Evolutionary conservation across 768 basidiomycete species (phyloP).

Genomic region (Exidia glandulosa): DNA sequence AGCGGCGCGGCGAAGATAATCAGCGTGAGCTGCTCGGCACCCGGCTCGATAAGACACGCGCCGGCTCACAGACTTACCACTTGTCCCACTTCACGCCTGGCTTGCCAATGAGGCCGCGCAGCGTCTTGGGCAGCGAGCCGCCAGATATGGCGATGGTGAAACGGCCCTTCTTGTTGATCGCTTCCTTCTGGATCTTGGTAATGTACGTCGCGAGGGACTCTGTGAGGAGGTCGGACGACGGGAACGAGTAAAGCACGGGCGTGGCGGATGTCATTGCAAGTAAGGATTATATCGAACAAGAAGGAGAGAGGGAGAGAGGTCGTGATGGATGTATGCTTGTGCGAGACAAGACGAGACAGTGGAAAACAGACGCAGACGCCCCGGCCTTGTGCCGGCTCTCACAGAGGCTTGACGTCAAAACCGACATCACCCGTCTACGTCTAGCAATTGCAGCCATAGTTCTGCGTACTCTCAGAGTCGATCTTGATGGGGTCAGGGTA

Average conservation of each 20-base stretch:
- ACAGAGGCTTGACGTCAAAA: neutral
- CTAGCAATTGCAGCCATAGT: constrained; percentile 84
- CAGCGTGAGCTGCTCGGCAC: too few relatives aligned
- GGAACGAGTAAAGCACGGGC: constrained; percentile 66
- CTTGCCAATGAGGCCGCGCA: constrained; percentile 56
- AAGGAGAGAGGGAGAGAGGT: neutral
- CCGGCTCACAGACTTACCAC: constrained; percentile 44
- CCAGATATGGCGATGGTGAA: constrained; percentile 94
- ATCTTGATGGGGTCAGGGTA: constrained; percentile 98
- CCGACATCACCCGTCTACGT: neutral
- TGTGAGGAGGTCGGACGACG: constrained; percentile 41
- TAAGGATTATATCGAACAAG: neutral
- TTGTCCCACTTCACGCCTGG: constrained; percentile 80
- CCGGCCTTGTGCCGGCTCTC: neutral
- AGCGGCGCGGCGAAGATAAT: constrained; percentile 1
- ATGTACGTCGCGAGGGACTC: constrained; percentile 70
- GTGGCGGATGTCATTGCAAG: constrained; percentile 26
- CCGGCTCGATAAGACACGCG: too few relatives aligned
- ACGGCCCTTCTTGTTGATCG: constrained; percentile 76
- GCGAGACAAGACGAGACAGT: neutral
- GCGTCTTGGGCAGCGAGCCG: constrained; percentile 77
- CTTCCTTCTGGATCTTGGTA: constrained; percentile 76
- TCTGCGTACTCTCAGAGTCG: constrained; percentile 85
- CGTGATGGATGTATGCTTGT: neutral
- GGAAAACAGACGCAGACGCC: neutral